These are phyloP conservation scores for Dictyostelium firmibasis DNA, from an alignment of 78 protist genomes.

Conservation along the genomic window DNA sequence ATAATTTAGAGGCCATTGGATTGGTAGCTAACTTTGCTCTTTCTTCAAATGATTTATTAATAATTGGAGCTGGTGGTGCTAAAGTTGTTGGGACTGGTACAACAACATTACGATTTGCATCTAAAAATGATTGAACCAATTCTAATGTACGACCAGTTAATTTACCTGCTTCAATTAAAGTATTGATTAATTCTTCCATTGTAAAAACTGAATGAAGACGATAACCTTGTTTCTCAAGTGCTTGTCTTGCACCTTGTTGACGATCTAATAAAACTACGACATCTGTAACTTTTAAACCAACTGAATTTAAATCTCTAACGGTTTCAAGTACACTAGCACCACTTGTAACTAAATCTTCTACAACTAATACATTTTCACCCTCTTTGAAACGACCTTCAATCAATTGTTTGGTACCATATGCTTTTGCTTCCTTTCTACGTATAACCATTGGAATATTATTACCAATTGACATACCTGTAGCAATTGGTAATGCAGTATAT, in stretches of 20 bases:
- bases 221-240: constrained; percentile 39
- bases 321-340: constrained; percentile 88
- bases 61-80: background rate
- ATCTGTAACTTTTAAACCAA: constrained; percentile 73
- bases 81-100: constrained; percentile 28
- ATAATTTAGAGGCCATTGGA: constrained; percentile 55
- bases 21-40: constrained; percentile 74
- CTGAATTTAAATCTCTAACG: constrained; percentile 69
- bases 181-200: constrained; percentile 52
- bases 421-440: constrained; percentile 90
- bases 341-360: constrained; percentile 90
- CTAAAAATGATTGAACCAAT: constrained; percentile 45
- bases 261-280: constrained; percentile 90
- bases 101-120: constrained; percentile 45
- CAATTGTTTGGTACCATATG: constrained; percentile 87
- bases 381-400: constrained; percentile 87
- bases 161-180: constrained; percentile 47
- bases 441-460: constrained; percentile 82
- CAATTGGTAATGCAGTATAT: constrained; percentile 91
- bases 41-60: constrained; percentile 35
- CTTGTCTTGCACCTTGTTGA: constrained; percentile 85
- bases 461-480: constrained; percentile 85
- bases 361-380: constrained; percentile 83
- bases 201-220: constrained; percentile 68
- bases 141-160: constrained; percentile 20